Evolutionary conservation across 768 basidiomycete species (phyloP).

Genomic region (Russula earlei): DNA sequence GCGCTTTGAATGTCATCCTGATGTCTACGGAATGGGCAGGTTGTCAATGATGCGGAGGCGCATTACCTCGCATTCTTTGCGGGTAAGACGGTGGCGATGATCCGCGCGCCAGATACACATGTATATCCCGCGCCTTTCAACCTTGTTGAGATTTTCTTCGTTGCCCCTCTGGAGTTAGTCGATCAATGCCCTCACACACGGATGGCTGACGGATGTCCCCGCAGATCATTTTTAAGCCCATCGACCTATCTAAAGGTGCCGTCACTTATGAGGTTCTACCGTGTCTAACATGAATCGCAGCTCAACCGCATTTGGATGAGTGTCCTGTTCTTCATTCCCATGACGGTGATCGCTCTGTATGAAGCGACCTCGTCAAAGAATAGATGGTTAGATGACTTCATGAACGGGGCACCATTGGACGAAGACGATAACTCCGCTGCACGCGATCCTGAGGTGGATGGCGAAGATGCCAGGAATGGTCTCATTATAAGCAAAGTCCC

Average conservation of each 20-base stretch:
- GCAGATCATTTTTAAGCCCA: constrained; percentile 2
- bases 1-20: background rate
- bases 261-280: background rate
- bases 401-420: constrained; percentile 42
- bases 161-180: constrained; percentile 81
- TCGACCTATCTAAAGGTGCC: constrained; percentile 48
- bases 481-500: constrained; percentile 59
- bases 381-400: constrained; percentile 62
- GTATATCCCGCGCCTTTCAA: constrained; percentile 93
- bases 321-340: constrained; percentile 71
- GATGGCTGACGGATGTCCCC: background rate
- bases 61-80: constrained; percentile 90
- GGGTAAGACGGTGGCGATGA: constrained; percentile 75
- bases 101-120: constrained; percentile 75
- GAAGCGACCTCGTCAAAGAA: constrained; percentile 51
- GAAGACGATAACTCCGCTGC: constrained; percentile 44
- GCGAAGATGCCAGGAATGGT: constrained; percentile 42
- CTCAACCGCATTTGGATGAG: constrained; percentile 75
- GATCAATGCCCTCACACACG: background rate
- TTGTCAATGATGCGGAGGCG: constrained; percentile 77
- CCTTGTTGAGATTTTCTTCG: constrained; percentile 66
- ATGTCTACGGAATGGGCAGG: constrained; percentile 33
- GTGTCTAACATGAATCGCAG: constrained; percentile 26
- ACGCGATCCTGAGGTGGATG: constrained; percentile 53
- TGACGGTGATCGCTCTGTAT: constrained; percentile 62